Evolutionary conservation across 2,329 filamentous ascomycete genomes (phyloP), one percentile per base, ranked within the genome.

Genomic region (Huntiella savannae): DNA sequence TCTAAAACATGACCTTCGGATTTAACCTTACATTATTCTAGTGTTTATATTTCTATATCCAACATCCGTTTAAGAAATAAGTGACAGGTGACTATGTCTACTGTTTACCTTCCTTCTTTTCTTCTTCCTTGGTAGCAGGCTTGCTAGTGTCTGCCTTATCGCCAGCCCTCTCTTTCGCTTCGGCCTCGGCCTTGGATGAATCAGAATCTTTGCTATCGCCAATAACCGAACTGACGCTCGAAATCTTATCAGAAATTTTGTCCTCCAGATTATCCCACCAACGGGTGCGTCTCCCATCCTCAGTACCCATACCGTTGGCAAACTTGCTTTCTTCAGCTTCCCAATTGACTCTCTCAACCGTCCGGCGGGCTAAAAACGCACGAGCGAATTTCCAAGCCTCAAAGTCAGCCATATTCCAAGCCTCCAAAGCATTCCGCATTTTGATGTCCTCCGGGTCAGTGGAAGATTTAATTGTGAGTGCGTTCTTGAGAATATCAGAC

Each of bases 341-440:
- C 79, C 80, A 87, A 54, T 71, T 66, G 53, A 65, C 58, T 48
- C 79, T 64, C 64, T 85, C 80, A 40, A 79, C 65, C 19, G 67
- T 62, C 37, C 70, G 64, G 34, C 80, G 63, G 13, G 79, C 79
- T 43, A 76, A 63, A 52, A 72, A 84, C 0, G 82, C 80, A 34
- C 77, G 65, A 4, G 77, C 70, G 56, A 87, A 87, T 55, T 73
- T 74, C 82, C 82, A 88, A 1, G 76, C 75, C 60, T 88, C 82
- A 1, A 77, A 78, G 55, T 88, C 82, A 0, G 75, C 79, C 52
- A 85, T 57, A 56, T 75, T 77, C 75, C 75, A 79, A 8, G 73
- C 70, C 57, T 79, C 75, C n/a, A 75, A 62, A 4, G 70, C 73
- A 16, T 66, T 60, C 5, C 67, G 66, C n/a, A 74, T 52, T 42